Evolutionary conservation across 257 asterid species (phyloP).

Genomic region (Dorcoceras hygrometricum): DNA sequence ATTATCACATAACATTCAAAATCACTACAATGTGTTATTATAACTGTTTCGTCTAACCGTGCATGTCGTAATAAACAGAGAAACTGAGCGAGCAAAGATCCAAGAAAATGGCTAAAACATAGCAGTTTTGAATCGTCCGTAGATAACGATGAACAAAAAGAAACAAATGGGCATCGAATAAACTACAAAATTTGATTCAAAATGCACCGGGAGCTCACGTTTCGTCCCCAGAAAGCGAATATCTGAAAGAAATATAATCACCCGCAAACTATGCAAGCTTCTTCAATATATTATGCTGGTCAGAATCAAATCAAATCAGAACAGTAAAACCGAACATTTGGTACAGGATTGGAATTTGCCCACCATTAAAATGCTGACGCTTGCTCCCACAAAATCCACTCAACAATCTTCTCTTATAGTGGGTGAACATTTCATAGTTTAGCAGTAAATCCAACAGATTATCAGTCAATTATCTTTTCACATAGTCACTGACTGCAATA

Average conservation of each 20-base stretch:
- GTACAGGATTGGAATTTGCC: too few species aligned
- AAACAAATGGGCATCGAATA: neutral
- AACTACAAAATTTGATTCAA: constrained; percentile 13
- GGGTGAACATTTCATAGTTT: too few species aligned
- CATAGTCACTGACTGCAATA: too few species aligned
- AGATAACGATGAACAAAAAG: neutral
- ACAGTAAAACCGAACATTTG: too few species aligned
- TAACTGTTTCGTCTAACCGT: constrained; percentile 1
- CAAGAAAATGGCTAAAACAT: constrained; percentile 10
- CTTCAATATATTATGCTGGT: too few species aligned
- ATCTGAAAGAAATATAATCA: neutral
- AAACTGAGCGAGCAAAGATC: constrained; percentile 20
- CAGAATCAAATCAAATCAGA: too few species aligned
- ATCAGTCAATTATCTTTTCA: too few species aligned
- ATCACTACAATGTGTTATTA: neutral
- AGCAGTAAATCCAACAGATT: too few species aligned
- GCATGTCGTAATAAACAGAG: constrained; percentile 19
- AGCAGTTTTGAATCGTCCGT: neutral
- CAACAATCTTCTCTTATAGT: too few species aligned
- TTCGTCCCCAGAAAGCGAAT: neutral
- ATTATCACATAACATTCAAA: neutral
- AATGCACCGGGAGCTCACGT: constrained; percentile 4
- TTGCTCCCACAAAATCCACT: too few species aligned
- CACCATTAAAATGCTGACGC: too few species aligned
- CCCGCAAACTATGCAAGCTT: too few species aligned